Base-by-base conservation (phyloP, 345 rosid genomes). In the Salix caprea region DNA sequence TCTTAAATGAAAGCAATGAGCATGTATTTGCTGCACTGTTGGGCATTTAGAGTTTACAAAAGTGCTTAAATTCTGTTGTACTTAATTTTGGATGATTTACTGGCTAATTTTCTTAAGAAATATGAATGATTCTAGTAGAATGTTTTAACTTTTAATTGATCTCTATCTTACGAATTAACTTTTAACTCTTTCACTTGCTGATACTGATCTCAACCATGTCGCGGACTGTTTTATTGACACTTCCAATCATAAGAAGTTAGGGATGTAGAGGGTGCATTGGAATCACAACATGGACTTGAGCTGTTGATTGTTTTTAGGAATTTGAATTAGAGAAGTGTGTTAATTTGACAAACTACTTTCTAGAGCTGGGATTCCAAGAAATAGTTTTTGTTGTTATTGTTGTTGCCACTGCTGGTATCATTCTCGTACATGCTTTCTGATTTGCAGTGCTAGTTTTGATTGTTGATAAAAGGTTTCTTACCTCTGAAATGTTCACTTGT, bases 401-500 rank as follows among this genome's bases (percentile, higher is more conserved):
- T 64, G n/a, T 30, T 21, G 19, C 5, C 48, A 18, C 6, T 28
- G n/a, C 18, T 36, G 26, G 21, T 42, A 70, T 61, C 54, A n/a
- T 40, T 37, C 37, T 50, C 15, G 44, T 42, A 56, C 69, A 73
- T 39, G 28, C 72, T 74, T 39, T 58, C 34, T 21, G 18, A 8
- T 11, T 26, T 28, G 2, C 54, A 5, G 16, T 65, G 24, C n/a
- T 5, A 21, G 65, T 73, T 26, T 7, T 72, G 54, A 32, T 75
- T 78, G 61, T 54, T 32, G 68, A 68, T 77, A 73, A 60, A 64
- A 26, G 72, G 12, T 69, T 69, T 40, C 32, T 40, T 28, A 46
- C 50, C 37, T 74, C 18, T 32, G 23, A 24, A 34, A 23, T 40
- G 24, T 21, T 70, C 30, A 32, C 75, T 69, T n/a, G 7, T 67